Percentiles rank a stretch among this genome's conserved stretches.
Evolutionary conservation across 345 rosid species (phyloP).

Genomic region (Lepidium didymum): DNA sequence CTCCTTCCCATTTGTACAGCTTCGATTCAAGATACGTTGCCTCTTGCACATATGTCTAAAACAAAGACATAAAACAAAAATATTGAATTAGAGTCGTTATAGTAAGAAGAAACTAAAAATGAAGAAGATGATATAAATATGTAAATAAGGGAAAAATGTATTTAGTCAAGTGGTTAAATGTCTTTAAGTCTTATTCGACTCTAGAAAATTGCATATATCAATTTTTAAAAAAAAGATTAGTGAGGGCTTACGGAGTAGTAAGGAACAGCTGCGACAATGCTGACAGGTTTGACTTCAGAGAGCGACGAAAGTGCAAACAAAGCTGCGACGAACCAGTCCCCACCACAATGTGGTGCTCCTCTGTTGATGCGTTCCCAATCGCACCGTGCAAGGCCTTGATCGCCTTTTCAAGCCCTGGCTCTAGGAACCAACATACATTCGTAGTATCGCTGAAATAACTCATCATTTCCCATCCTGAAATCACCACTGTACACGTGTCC

Average conservation of each 20-base stretch:
- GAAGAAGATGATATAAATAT: too few relatives aligned
- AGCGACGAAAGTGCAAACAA: constrained; percentile 55
- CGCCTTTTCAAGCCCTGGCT: constrained; percentile 52
- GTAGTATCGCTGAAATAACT: constrained; percentile 58
- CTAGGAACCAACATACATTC: constrained; percentile 71
- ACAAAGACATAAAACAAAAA: not conserved
- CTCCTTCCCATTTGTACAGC: constrained; percentile 79
- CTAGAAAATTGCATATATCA: too few relatives aligned
- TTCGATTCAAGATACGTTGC: constrained; percentile 41
- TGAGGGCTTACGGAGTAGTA: constrained; percentile 61
- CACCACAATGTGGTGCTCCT: constrained; percentile 50
- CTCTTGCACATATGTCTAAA: constrained; percentile 58
- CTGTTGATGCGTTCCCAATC: constrained; percentile 53
- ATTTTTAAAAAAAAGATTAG: too few relatives aligned
- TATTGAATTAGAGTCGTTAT: too few relatives aligned
- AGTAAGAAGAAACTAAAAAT: too few relatives aligned
- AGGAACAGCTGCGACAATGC: constrained; percentile 73
- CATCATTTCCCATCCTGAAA: constrained; percentile 58
- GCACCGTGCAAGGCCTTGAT: constrained; percentile 51
- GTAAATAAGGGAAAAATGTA: too few relatives aligned
- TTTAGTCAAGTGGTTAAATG: too few relatives aligned
- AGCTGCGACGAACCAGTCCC: constrained; percentile 89
- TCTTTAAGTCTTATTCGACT: too few relatives aligned
- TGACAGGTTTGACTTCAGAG: constrained; percentile 37
- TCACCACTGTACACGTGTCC: constrained; percentile 49